Base-by-base conservation (phyloP, 139 green algal species). In the Chlorella sorokiniana region DNA sequence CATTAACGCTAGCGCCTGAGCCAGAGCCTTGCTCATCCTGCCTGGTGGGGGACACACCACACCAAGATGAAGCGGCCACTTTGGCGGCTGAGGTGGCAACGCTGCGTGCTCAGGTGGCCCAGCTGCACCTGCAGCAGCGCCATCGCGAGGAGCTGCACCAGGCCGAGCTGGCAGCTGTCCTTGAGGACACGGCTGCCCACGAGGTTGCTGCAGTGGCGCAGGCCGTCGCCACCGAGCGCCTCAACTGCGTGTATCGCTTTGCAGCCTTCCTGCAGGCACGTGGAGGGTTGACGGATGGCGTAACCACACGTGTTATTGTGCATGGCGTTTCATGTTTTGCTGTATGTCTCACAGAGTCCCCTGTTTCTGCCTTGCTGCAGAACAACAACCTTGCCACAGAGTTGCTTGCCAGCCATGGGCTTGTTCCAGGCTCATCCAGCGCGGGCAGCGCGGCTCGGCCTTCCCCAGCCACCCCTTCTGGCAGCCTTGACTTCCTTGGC, bases 101-200 rank as follows among this genome's bases (percentile, higher is more conserved):
- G 25, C 76, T 89, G 41, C 72, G 75, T 62, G 71, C 76, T 4
- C 64, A 89, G 64, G 51, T 88, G 63, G 73, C 54, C 2, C 42
- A 37, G 16, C 59, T 84, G 41, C 74, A 64, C 23, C 33, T 61
- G 37, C 37, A 38, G 33, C 45, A 51, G 33, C 56, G 25, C 31
- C 22, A 25, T 25, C 59, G 52, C 5, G 51, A 85, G 78, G 40
- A 35, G 11, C 22, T 1, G 48, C 86, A 86, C 64, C 82, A 78
- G 56, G 59, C 51, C 2, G 83, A 90, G 70, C 79, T 90, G 44
- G 73, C 81, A 11, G 74, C 72, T 10, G 79, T 89, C 56, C 76
- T 89, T 29, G 71, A 82, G 42, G 84, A 89, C 22, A 81, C 83
- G 31, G 80, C 86, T 4, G 42, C 56, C 4, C 83, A 89, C 29